Percentiles rank a stretch among this genome's conserved stretches.
Evolutionary conservation across 2,329 filamentous ascomycete genomes (phyloP).

Genomic region (Trichoderma gracile): DNA sequence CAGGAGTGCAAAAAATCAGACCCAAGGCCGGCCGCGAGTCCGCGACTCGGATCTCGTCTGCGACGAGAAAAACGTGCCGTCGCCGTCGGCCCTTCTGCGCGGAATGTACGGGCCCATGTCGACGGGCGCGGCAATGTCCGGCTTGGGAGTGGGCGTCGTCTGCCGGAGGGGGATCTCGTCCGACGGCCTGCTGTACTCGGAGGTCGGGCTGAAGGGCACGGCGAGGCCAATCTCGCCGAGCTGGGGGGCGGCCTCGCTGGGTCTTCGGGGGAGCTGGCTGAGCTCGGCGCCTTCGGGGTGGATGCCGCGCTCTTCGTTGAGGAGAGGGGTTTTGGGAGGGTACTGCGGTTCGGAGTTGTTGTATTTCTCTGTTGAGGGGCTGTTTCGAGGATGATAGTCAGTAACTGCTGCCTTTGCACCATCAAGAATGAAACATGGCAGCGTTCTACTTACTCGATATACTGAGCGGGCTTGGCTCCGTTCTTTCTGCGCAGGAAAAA

Average conservation of each 20-base stretch:
- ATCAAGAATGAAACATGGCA: no score
- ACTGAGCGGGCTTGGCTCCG: slow-evolving; percentile 31
- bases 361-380: slow-evolving; percentile 30
- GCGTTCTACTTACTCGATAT: slow-evolving; percentile 42
- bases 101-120: slow-evolving; percentile 16
- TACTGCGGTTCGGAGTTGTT: neutral
- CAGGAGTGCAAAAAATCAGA: neutral
- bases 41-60: slow-evolving; percentile 21
- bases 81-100: slow-evolving; percentile 22
- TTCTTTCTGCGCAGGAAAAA: slow-evolving; percentile 49
- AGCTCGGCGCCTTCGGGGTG: slow-evolving; percentile 6
- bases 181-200: slow-evolving; percentile 8
- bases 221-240: slow-evolving; percentile 8
- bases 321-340: neutral
- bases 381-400: slow-evolving; percentile 25
- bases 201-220: slow-evolving; percentile 7
- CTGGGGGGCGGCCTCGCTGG: slow-evolving; percentile 14
- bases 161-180: slow-evolving; percentile 22
- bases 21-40: slow-evolving; percentile 18
- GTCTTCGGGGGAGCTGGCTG: neutral
- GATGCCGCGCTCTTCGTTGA: slow-evolving; percentile 1
- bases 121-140: neutral
- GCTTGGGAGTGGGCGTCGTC: neutral
- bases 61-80: slow-evolving; percentile 24
- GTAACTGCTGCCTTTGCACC: no score